A percentile compares a stretch with the other conserved stretches of the same genome.
Evolutionary conservation across 305 asterid species (phyloP).

Genomic region (Solanum hybrid): DNA sequence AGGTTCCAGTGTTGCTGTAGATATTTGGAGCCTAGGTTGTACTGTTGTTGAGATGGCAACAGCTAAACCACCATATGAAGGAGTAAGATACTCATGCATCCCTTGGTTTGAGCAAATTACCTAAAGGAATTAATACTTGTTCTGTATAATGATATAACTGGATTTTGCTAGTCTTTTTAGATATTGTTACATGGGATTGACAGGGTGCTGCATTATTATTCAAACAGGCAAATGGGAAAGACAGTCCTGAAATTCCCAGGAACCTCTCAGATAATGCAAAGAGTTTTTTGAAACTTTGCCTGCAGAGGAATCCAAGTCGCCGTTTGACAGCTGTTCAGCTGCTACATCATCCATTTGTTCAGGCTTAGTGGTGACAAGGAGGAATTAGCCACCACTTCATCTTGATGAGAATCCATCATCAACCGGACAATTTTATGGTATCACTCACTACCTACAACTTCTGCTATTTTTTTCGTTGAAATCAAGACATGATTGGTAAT

Average conservation of each 20-base stretch:
- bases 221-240: slow-evolving; percentile 78
- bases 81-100: slow-evolving; percentile 48
- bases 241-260: slow-evolving; percentile 72
- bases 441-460: not conserved
- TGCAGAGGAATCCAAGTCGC: slow-evolving; percentile 71
- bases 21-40: slow-evolving; percentile 97
- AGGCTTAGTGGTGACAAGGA: not conserved
- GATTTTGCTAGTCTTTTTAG: not conserved
- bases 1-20: slow-evolving; percentile 69
- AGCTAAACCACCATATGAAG: slow-evolving; percentile 77
- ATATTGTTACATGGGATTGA: not conserved
- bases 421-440: not conserved
- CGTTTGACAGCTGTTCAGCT: slow-evolving; percentile 63
- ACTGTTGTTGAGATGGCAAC: slow-evolving; percentile 92
- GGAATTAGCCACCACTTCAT: not conserved
- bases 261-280: slow-evolving; percentile 67
- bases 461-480: not conserved
- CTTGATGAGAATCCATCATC: not conserved
- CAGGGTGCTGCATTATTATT: slow-evolving; percentile 92
- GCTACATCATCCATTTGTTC: slow-evolving; percentile 67
- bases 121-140: not conserved
- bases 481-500: not conserved
- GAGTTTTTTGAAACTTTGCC: slow-evolving; percentile 57
- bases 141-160: not conserved
- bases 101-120: not conserved